Percentiles rank a stretch among this genome's conserved stretches.
Evolutionary conservation across 1,139 yeast genomes (phyloP).

Genomic region (Hyphopichia wangnamkhiaoensis): DNA sequence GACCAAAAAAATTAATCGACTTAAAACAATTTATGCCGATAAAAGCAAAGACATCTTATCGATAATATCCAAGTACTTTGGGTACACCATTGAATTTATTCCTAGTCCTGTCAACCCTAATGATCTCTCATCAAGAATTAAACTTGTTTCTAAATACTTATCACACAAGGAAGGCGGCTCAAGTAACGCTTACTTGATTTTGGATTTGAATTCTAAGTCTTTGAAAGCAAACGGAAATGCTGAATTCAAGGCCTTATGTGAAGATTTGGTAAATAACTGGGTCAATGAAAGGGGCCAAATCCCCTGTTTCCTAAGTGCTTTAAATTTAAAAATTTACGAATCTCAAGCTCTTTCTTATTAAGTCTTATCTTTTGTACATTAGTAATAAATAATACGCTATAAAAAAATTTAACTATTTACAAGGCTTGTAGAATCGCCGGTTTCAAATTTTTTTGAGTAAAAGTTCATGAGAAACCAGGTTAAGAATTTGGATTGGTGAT

Average conservation of each 20-base stretch:
- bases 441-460: neutral
- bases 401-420: neutral
- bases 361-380: neutral
- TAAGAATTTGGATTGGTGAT: constrained; percentile 36
- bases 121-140: constrained; percentile 51
- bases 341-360: neutral
- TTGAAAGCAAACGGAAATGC: constrained; percentile 44
- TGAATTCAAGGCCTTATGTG: constrained; percentile 52
- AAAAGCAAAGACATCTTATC: constrained; percentile 76
- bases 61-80: constrained; percentile 68
- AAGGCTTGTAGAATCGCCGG: neutral
- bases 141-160: constrained; percentile 60
- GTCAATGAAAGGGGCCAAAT: constrained; percentile 68
- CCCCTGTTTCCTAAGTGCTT: constrained; percentile 78
- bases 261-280: constrained; percentile 65
- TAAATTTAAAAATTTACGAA: constrained; percentile 67
- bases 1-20: constrained; percentile 58
- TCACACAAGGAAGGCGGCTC: constrained; percentile 13
- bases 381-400: neutral
- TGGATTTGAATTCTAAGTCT: constrained; percentile 38
- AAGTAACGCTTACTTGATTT: constrained; percentile 34
- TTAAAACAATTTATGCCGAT: constrained; percentile 64
- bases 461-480: constrained; percentile 20
- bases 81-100: constrained; percentile 72
- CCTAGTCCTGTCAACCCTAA: constrained; percentile 58